These are phyloP conservation scores for Tetrapisispora taiwanensis DNA, from an alignment of 805 yeast species.

Conservation along the genomic window DNA sequence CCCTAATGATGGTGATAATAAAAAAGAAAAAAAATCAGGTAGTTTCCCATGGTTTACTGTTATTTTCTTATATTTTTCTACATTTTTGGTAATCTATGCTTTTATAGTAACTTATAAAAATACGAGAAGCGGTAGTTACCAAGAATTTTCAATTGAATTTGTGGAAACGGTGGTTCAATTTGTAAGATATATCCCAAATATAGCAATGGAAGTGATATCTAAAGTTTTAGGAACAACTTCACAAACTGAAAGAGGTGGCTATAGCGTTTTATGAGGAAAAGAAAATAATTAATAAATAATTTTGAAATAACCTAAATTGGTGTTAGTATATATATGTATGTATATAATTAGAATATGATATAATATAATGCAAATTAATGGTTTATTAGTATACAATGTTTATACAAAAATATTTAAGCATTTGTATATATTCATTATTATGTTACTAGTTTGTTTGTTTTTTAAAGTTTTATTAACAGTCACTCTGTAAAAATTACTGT, in stretches of 20 bases:
- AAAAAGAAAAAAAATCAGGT: slow-evolving; percentile 21
- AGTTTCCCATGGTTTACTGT: slow-evolving; percentile 52
- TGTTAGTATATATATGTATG: too few relatives aligned
- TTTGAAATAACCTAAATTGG: not conserved
- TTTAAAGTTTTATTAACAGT: too few relatives aligned
- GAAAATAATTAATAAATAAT: not conserved
- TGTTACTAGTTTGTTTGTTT: too few relatives aligned
- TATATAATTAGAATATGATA: too few relatives aligned
- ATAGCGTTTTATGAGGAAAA: slow-evolving; percentile 66
- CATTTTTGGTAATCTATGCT: slow-evolving; percentile 64
- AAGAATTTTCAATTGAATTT: slow-evolving; percentile 66
- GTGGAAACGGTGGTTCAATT: slow-evolving; percentile 56
- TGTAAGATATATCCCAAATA: slow-evolving; percentile 50
- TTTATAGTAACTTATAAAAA: slow-evolving; percentile 62
- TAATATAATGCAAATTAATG: not conserved
- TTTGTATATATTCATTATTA: not conserved
- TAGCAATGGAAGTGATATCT: slow-evolving; percentile 55
- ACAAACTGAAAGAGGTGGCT: slow-evolving; percentile 63
- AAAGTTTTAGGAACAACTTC: slow-evolving; percentile 51
- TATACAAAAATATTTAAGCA: not conserved
- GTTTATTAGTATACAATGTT: not conserved
- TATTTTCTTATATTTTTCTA: slow-evolving; percentile 56
- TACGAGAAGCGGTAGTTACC: slow-evolving; percentile 54
- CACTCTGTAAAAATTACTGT: too few relatives aligned
- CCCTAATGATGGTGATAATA: slow-evolving; percentile 15